A percentile compares a stretch with the other conserved stretches of the same genome.
These are phyloP conservation scores for Tulasnella sp. DNA, from an alignment of 768 basidiomycete genomes.

Conservation along the genomic window DNA sequence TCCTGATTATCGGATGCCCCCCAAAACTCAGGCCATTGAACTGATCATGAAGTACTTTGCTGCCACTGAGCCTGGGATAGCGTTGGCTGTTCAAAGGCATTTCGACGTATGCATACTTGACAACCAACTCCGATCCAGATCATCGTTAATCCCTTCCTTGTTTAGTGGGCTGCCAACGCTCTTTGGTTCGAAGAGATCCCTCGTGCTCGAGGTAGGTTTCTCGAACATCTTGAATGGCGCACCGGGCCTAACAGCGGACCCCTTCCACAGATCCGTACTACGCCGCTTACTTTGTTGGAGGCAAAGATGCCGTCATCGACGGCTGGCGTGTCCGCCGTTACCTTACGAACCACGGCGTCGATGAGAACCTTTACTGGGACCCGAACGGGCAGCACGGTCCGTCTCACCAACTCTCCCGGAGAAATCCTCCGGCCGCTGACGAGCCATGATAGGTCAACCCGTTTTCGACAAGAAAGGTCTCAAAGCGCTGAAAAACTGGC, in stretches of 20 bases:
- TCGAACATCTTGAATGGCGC: neutral
- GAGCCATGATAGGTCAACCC: neutral
- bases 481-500: neutral
- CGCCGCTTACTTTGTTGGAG: slow-evolving; percentile 72
- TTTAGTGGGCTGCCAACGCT: slow-evolving; percentile 69
- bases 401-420: neutral
- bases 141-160: neutral
- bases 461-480: neutral
- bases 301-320: slow-evolving; percentile 69
- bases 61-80: slow-evolving; percentile 77
- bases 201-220: slow-evolving; percentile 39
- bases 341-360: slow-evolving; percentile 63
- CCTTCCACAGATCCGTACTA: slow-evolving; percentile 44
- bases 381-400: slow-evolving; percentile 52
- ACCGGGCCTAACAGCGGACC: neutral
- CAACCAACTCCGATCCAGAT: slow-evolving; percentile 3
- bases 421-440: neutral
- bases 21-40: slow-evolving; percentile 55
- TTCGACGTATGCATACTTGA: slow-evolving; percentile 41
- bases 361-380: slow-evolving; percentile 58
- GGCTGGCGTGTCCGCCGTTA: slow-evolving; percentile 43
- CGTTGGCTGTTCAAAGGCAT: slow-evolving; percentile 73
- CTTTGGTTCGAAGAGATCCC: slow-evolving; percentile 89
- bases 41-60: slow-evolving; percentile 83
- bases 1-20: too few species aligned